phyloP scores from a whole-genome alignment of 768 basidiomycete species.

The Mycena chlorophos region DNA sequence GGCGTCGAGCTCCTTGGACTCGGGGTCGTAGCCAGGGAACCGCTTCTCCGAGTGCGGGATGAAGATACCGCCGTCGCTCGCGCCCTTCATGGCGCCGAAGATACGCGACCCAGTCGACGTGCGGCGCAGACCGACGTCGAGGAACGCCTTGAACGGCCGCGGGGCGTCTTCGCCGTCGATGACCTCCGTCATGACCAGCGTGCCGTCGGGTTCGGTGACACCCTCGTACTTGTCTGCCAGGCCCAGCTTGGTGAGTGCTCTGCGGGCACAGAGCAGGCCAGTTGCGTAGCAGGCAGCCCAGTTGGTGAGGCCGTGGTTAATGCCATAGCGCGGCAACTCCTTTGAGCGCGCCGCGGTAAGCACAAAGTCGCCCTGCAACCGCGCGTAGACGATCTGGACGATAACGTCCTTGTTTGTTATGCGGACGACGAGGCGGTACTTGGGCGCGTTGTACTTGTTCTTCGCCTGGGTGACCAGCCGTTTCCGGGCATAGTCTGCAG shows the following conservation, averaged over 20 bases:
- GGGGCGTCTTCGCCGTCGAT: conserved; percentile 92
- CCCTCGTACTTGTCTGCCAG: conserved; percentile 98
- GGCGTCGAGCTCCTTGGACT: conserved; percentile 88
- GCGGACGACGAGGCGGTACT: conserved; percentile 97
- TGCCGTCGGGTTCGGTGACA: conserved; percentile 87
- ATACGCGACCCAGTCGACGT: conserved; percentile 97
- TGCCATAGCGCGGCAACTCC: conserved; percentile 94
- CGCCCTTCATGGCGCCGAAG: conserved; percentile 98
- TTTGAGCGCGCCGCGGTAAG: conserved; percentile 83
- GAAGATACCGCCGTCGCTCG: conserved; percentile 95
- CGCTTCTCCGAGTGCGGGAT: conserved; percentile 98
- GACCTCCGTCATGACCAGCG: conserved; percentile 76
- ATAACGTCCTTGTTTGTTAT: conserved; percentile 98
- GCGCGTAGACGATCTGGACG: conserved; percentile 94
- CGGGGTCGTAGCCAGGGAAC: conserved; percentile 96
- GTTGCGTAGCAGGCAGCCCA: conserved; percentile 99
- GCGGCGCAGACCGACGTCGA: conserved; percentile 96
- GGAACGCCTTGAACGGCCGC: conserved; percentile 98
- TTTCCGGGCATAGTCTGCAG: conserved; percentile 93
- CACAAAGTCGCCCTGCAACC: conserved; percentile 95
- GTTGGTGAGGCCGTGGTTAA: conserved; percentile 97
- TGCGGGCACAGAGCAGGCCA: conserved; percentile 91
- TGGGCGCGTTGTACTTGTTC: conserved; percentile 99
- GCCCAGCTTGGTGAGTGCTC: conserved; percentile 92
- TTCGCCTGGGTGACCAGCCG: conserved; percentile 96